Evolutionary conservation across 345 rosid species (phyloP).

Genomic region (Hibiscus trionum): DNA sequence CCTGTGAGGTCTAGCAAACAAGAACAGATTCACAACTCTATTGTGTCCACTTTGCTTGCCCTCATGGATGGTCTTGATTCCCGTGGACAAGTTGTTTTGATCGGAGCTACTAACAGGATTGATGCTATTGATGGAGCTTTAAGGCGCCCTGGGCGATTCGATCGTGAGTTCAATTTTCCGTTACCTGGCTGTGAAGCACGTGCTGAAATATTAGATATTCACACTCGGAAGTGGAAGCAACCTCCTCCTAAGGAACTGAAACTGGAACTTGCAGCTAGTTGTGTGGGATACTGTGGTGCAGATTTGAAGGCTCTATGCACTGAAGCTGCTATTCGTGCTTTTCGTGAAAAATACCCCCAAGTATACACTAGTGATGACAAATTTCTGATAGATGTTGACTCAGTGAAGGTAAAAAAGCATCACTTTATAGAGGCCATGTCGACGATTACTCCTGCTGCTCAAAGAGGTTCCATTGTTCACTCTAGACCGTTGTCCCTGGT

Average conservation of each 20-base stretch:
- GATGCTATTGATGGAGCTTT: slow-evolving; percentile 99
- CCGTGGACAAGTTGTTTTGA: slow-evolving; percentile 98
- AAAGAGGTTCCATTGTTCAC: slow-evolving; percentile 91
- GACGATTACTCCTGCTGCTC: slow-evolving; percentile 96
- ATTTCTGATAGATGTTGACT: slow-evolving; percentile 83
- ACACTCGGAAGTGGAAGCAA: slow-evolving; percentile 93
- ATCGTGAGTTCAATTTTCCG: slow-evolving; percentile 94
- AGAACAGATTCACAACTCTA: slow-evolving; percentile 99
- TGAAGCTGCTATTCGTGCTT: slow-evolving; percentile 98
- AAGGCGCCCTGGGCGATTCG: slow-evolving; percentile 98
- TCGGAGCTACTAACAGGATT: slow-evolving; percentile 98
- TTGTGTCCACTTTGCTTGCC: slow-evolving; percentile 95
- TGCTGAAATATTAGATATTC: slow-evolving; percentile 89
- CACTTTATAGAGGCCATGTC: slow-evolving; percentile 96
- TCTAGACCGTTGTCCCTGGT: slow-evolving; percentile 90
- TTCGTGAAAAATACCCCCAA: slow-evolving; percentile 98
- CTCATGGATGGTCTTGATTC: slow-evolving; percentile 99
- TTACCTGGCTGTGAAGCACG: slow-evolving; percentile 98
- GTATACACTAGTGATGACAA: slow-evolving; percentile 97
- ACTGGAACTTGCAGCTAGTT: slow-evolving; percentile 86
- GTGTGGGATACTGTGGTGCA: slow-evolving; percentile 99
- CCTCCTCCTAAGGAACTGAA: slow-evolving; percentile 83
- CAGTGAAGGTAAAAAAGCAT: slow-evolving; percentile 74
- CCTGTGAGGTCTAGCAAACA: slow-evolving; percentile 99
- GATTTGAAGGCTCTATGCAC: slow-evolving; percentile 94